These are phyloP conservation scores for Ogataea philodendri DNA, from an alignment of 805 yeast species.

Conservation along the genomic window DNA sequence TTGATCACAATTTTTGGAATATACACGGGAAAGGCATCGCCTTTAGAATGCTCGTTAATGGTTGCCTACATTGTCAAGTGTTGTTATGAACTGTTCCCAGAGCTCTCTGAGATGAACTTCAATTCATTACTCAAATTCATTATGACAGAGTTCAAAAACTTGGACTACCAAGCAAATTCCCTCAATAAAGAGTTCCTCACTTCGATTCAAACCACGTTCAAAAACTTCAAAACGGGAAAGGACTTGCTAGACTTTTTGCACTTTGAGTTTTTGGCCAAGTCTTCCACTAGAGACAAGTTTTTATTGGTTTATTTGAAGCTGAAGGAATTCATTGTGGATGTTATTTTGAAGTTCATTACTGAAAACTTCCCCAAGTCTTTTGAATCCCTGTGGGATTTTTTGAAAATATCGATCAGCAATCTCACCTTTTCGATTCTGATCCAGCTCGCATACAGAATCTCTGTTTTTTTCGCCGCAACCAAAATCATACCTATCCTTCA, in stretches of 20 bases:
- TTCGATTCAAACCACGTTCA: conserved; percentile 33
- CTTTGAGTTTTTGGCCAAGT: conserved; percentile 17
- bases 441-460: conserved; percentile 79
- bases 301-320: conserved; percentile 22
- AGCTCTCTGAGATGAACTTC: conserved; percentile 54
- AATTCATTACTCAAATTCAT: conserved; percentile 34
- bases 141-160: conserved; percentile 36
- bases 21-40: conserved; percentile 77
- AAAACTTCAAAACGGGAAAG: conserved; percentile 22
- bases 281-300: conserved; percentile 21
- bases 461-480: conserved; percentile 86
- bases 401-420: conserved; percentile 52
- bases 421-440: conserved; percentile 78
- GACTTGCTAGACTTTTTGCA: conserved; percentile 19
- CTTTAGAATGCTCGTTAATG: conserved; percentile 82
- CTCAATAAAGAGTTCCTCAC: conserved; percentile 33
- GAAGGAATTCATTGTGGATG: conserved; percentile 28
- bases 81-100: conserved; percentile 89
- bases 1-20: conserved; percentile 83
- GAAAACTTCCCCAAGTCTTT: conserved; percentile 52
- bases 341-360: conserved; percentile 42
- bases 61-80: conserved; percentile 92
- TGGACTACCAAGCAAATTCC: conserved; percentile 34
- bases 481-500: conserved; percentile 73
- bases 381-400: conserved; percentile 53